Percentiles rank a stretch among this genome's conserved stretches.
phyloP scores from a whole-genome alignment of 139 green algal species.

The Zygnema cylindricum region DNA sequence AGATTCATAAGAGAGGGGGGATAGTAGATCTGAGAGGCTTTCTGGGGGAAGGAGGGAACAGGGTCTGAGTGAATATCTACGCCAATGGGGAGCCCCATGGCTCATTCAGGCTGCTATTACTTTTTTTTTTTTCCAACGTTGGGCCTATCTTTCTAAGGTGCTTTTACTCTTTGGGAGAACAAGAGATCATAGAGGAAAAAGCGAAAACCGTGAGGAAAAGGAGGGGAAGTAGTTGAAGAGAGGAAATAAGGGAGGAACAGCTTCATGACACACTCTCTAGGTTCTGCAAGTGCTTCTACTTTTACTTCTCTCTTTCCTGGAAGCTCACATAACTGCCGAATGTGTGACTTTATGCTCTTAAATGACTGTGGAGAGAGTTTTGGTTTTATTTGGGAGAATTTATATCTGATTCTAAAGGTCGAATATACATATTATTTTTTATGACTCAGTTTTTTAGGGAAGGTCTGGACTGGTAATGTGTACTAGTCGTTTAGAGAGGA shows the following conservation, averaged over 20 bases:
- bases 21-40: background rate
- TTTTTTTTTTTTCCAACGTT: slow-evolving; percentile 57
- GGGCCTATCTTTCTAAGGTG: slow-evolving; percentile 65
- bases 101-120: slow-evolving; percentile 67
- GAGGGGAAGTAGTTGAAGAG: background rate
- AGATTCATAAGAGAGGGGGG: background rate
- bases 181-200: background rate
- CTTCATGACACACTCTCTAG: background rate
- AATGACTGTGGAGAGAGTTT: too few relatives aligned
- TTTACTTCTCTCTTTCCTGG: too few relatives aligned
- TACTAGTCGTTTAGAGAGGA: too few relatives aligned
- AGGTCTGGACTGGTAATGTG: too few relatives aligned
- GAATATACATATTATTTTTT: too few relatives aligned
- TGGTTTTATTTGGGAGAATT: too few relatives aligned
- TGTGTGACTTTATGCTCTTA: too few relatives aligned
- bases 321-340: too few relatives aligned
- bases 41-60: slow-evolving; percentile 46
- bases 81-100: slow-evolving; percentile 56
- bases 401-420: too few relatives aligned
- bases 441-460: too few relatives aligned
- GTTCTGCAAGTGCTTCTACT: too few relatives aligned
- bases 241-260: background rate
- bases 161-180: background rate
- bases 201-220: background rate
- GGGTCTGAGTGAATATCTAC: slow-evolving; percentile 32